Percentiles rank a stretch among this genome's conserved stretches.
Conservation (phyloP, 1,284 basidiomycete species). For the Trichosporon ovoides region DNA sequence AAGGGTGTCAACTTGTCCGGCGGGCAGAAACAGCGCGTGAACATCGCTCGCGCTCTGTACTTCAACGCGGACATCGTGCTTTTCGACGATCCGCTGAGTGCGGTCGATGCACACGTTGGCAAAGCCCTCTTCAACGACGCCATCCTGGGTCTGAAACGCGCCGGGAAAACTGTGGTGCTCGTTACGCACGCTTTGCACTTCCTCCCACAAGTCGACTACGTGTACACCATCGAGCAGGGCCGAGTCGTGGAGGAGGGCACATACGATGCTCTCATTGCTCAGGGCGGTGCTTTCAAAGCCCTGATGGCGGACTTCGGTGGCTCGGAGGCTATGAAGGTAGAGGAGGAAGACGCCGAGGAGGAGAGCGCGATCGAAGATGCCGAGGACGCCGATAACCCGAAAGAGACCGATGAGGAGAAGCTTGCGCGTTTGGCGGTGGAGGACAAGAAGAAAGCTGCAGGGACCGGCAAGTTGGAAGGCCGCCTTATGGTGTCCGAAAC, state of each 20-base stretch:
- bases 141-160: conserved; percentile 56
- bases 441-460: conserved; percentile 52
- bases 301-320: conserved; percentile 64
- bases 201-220: conserved; percentile 26
- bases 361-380: conserved; percentile 36
- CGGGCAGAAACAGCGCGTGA: conserved; percentile 51
- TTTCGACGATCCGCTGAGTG: conserved; percentile 73
- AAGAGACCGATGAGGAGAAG: conserved; percentile 11
- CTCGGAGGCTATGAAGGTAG: conserved; percentile 45
- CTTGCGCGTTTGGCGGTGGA: conserved; percentile 25
- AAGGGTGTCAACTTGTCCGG: conserved; percentile 50
- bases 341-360: conserved; percentile 50
- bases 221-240: conserved; percentile 53
- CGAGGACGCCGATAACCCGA: background rate
- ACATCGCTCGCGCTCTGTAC: conserved; percentile 74
- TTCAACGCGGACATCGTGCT: conserved; percentile 77
- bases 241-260: conserved; percentile 62
- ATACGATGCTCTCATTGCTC: conserved; percentile 56
- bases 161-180: conserved; percentile 70
- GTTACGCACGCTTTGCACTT: conserved; percentile 53
- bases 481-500: conserved; percentile 44
- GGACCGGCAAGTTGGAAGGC: conserved; percentile 58
- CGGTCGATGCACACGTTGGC: conserved; percentile 80
- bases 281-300: conserved; percentile 57
- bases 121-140: conserved; percentile 80